A percentile compares a stretch with the other conserved stretches of the same genome.
These are phyloP conservation scores for Babesia bigemina DNA, from an alignment of 169 alveolate species.

Conservation along the genomic window DNA sequence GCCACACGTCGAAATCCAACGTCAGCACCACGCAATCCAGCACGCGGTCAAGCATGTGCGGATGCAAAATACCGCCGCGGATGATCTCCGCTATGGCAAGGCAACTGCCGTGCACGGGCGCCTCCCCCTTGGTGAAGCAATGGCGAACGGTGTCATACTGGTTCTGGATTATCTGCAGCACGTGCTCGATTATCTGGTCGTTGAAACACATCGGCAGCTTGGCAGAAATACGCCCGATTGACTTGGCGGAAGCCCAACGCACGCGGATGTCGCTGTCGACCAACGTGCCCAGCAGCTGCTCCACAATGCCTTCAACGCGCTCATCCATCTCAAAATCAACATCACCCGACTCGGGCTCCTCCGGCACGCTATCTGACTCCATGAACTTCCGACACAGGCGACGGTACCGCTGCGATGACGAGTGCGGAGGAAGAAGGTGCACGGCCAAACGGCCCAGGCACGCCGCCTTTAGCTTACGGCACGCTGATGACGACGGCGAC, in stretches of 20 bases:
- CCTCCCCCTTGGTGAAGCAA: conserved; percentile 45
- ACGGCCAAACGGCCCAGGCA: conserved; percentile 59
- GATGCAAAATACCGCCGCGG: conserved; percentile 46
- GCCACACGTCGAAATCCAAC: conserved; percentile 52
- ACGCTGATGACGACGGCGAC: conserved; percentile 15
- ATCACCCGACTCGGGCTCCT: neutral
- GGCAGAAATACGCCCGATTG: conserved; percentile 48
- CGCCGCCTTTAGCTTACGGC: conserved; percentile 41
- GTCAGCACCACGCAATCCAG: conserved; percentile 45
- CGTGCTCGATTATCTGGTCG: conserved; percentile 46
- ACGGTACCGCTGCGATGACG: conserved; percentile 28
- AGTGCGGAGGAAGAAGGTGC: conserved; percentile 43
- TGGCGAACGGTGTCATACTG: conserved; percentile 20
- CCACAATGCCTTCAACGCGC: conserved; percentile 33
- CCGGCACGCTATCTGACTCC: neutral
- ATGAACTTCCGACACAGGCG: conserved; percentile 19
- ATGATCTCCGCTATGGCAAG: conserved; percentile 64
- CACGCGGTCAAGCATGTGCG: conserved; percentile 51
- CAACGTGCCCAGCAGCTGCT: conserved; percentile 20
- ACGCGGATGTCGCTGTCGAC: conserved; percentile 60
- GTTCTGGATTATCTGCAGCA: conserved; percentile 22
- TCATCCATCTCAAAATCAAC: conserved; percentile 9
- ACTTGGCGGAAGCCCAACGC: conserved; percentile 68
- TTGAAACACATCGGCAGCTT: conserved; percentile 35
- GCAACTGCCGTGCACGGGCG: conserved; percentile 63